These are phyloP conservation scores for Fusarium oxysporum DNA, from an alignment of 2,329 filamentous ascomycete species.

Conservation along the genomic window DNA sequence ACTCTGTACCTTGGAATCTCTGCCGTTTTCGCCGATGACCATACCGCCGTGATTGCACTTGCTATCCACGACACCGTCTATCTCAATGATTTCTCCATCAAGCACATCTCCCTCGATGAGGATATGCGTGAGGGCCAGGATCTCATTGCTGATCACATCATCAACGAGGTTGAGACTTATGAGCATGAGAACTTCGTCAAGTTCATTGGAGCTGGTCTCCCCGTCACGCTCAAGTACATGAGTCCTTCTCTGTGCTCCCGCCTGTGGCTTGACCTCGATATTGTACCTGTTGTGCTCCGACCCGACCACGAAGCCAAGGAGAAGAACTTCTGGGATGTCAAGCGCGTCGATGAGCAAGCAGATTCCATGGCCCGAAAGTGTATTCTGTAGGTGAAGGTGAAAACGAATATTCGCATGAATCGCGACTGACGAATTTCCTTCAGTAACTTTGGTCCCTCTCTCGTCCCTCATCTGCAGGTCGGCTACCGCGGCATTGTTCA, in stretches of 20 bases:
- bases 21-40: constrained; percentile 62
- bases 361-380: constrained; percentile 86
- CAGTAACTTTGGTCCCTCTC: constrained; percentile 78
- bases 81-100: constrained; percentile 77
- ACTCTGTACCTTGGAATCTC: constrained; percentile 73
- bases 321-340: constrained; percentile 62
- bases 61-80: constrained; percentile 81
- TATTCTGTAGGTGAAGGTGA: constrained; percentile 66
- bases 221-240: constrained; percentile 66
- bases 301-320: constrained; percentile 58
- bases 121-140: constrained; percentile 55
- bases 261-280: constrained; percentile 81
- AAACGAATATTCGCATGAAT: not conserved
- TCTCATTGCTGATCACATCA: constrained; percentile 69
- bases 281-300: constrained; percentile 76
- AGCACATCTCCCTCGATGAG: constrained; percentile 62
- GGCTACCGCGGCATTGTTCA: constrained; percentile 76
- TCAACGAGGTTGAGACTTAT: constrained; percentile 68
- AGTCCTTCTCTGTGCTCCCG: constrained; percentile 75
- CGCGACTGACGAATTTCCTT: not conserved
- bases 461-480: constrained; percentile 75
- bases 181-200: constrained; percentile 76
- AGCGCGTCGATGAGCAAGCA: constrained; percentile 81
- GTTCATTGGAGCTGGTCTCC: constrained; percentile 79
- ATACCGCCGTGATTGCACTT: constrained; percentile 70